Evolutionary conservation across 179 eudicot genomes (phyloP), one percentile per base, ranked within the genome.

Genomic region (Actinidia chinensis): DNA sequence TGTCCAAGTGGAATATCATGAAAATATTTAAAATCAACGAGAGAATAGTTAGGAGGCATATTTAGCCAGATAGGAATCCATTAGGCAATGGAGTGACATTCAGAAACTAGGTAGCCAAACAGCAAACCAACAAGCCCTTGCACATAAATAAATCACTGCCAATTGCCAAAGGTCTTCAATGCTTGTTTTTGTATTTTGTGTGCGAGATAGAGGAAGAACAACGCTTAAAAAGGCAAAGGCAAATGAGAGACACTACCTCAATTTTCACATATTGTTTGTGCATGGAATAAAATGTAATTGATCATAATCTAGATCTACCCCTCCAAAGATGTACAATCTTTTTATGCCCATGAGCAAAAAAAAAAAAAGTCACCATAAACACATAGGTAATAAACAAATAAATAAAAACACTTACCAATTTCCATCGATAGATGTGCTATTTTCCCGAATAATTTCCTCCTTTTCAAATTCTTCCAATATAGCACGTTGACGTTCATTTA

Each of bases 401-500:
- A 23, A 36, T 48, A 51, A 55, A 3, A 71, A 76, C 18, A 74
- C 94, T 88, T 81, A 90, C 98, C 94, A 92, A 77, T 86, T 86
- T 52, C 76, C 89, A 61, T 87, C 91, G 58, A 80, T 73, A 33
- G 85, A 80, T 71, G 85, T 64, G 63, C 42, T 79, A 76, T 81
- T 89, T 83, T 84, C 94, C 56, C 87, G 86, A 54, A 68, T 78
- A 60, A 91, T 91, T 84, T 92, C 96, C 86, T 94, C 93, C 82
- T 83, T 73, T 6, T 90, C 96, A 84, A 93, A 93, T 70, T 92
- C 98, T 85, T 92, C 98, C 15, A 94, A 87, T 82, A 94, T 89
- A 76, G 90, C 91, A 79, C 93, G 90, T 80, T 94, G 98, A 28
- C 89, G 93, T 56, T 93, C 97, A 85, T 89, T 94, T 68, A 94